Percentiles rank a stretch among this genome's conserved stretches.
These are phyloP conservation scores for Deinandra increscens DNA, from an alignment of 129 eudicot genomes.

Conservation along the genomic window DNA sequence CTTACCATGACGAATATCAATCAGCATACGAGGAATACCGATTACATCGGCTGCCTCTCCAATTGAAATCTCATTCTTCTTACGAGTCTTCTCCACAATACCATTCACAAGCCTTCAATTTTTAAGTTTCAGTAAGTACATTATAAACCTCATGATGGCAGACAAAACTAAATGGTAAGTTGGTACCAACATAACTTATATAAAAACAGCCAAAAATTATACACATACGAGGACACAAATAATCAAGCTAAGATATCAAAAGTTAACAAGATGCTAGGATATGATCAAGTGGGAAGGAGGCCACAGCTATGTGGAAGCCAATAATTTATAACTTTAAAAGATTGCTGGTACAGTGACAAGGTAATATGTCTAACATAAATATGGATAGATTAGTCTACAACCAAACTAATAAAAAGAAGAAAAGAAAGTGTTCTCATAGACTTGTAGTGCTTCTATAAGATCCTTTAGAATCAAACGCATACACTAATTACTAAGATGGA, in stretches of 20 bases:
- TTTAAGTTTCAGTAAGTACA: constrained; percentile 16
- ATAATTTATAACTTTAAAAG: too few relatives aligned
- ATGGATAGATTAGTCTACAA: not conserved
- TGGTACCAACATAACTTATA: not conserved
- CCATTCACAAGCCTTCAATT: constrained; percentile 80
- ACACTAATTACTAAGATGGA: not conserved
- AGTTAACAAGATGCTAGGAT: not conserved
- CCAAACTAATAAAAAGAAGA: not conserved
- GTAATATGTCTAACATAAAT: not conserved
- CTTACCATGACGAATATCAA: constrained; percentile 95
- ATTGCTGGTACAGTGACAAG: not conserved
- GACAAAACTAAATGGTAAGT: not conserved
- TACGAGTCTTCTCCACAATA: constrained; percentile 79
- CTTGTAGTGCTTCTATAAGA: not conserved
- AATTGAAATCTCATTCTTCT: constrained; percentile 65
- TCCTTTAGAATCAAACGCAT: not conserved
- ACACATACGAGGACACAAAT: not conserved
- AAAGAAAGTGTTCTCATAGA: not conserved
- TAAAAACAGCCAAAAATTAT: too few relatives aligned
- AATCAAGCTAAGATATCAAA: not conserved
- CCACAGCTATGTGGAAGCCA: not conserved
- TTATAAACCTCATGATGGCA: not conserved
- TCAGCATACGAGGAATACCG: constrained; percentile 88
- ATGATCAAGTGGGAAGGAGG: not conserved
- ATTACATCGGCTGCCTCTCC: constrained; percentile 77